Base-by-base conservation (phyloP, 331 rosid species). In the Spiraea crenata region DNA sequence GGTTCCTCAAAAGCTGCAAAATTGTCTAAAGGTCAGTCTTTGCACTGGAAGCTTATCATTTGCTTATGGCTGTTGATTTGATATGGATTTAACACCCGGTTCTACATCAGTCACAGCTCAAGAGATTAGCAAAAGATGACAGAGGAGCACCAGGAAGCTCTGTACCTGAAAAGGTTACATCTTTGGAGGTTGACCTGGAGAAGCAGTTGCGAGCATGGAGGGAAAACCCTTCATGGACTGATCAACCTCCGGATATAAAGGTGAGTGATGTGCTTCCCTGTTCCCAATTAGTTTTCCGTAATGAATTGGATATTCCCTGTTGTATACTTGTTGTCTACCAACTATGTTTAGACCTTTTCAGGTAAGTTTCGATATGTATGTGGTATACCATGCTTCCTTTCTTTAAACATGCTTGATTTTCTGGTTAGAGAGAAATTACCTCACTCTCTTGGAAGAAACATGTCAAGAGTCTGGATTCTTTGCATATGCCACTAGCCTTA, bases 171-270 rank as follows among this genome's bases (percentile, higher is more conserved):
- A 71, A 67, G 44, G 78, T 76, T 62, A 44, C 74, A 69, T 75
- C 75, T 69, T 87, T 86, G 77, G 90, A 87, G 78, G 85, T 67
- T 85, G 98, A 91, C 57, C 67, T 88, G 57, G 80, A 85, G 76
- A 92, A 87, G 83, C 99, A 95, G 81, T 20, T 95, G 80, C 90
- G 75, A 73, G 92, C 90, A 25, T 95, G 98, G 99, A 84, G 80
- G 81, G 92, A 86, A 74, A 91, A 91, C 71, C 96, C 96, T 72
- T 85, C 88, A 39, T 95, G 99, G 99, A 84, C 35, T 59, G 98
- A 91, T 80, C 85, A 78, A 76, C 80, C 90, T 60, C 80, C 93
- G 13, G 67, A 81, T 56, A 66, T 91, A 74, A 85, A 91, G 97
- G 99, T 95, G 66, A 76, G 77, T 41, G 61, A 19, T 60, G n/a